Conservation (phyloP, 768 basidiomycete species). For the Mycena maculata region DNA sequence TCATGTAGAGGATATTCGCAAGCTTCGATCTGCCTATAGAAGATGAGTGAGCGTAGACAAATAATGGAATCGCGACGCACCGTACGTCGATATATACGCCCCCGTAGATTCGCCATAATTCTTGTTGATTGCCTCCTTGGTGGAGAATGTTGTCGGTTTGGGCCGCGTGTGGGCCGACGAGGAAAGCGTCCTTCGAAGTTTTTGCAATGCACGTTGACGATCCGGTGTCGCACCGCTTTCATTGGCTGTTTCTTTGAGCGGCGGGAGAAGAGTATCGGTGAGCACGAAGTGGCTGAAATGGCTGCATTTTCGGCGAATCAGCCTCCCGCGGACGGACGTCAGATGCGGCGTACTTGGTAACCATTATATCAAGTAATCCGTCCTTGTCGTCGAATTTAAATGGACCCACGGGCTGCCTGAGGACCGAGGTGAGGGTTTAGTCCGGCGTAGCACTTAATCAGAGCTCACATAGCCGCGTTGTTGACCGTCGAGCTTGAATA, state of each 20-base stretch:
- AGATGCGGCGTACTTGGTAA: constrained; percentile 29
- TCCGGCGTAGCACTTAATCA: background rate
- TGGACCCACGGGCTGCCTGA: background rate
- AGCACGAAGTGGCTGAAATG: background rate
- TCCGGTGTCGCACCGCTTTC: background rate
- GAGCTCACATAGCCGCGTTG: constrained; percentile 37
- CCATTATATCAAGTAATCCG: constrained; percentile 32
- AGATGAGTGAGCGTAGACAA: too few species aligned
- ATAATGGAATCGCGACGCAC: too few species aligned
- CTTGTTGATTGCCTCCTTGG: constrained; percentile 34
- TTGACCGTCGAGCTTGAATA: constrained; percentile 29
- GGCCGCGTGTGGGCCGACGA: constrained; percentile 27
- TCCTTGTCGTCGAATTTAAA: constrained; percentile 19
- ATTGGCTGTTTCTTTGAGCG: background rate
- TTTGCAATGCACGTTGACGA: constrained; percentile 47
- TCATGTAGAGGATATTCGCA: constrained; percentile 42
- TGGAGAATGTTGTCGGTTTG: constrained; percentile 26
- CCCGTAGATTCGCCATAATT: background rate
- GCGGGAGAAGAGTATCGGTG: background rate
- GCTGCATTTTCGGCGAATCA: background rate
- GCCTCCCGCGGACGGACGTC: background rate
- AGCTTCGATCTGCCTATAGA: constrained; percentile 31
- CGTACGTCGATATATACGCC: constrained; percentile 27
- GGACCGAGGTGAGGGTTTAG: background rate
- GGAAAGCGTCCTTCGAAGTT: constrained; percentile 10